Evolutionary conservation across 139 green algal genomes (phyloP), one percentile per base, ranked within the genome.

Genomic region (Diplosphaera chodatii): DNA sequence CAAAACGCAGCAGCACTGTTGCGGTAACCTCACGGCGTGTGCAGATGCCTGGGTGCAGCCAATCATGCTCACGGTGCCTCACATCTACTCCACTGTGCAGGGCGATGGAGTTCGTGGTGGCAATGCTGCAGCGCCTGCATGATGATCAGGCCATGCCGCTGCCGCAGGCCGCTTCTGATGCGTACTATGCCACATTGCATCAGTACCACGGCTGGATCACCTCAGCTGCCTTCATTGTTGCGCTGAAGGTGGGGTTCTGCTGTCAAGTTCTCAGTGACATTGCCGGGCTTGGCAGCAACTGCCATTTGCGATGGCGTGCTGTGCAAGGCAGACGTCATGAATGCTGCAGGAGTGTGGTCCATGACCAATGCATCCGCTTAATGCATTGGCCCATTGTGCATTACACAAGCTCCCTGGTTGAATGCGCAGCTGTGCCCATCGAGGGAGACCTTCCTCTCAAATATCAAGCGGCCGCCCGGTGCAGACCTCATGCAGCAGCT

Each of bases 191-290:
- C 1, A 93, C 88, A 3, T 69, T 94, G n/a, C 79, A 86, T 55
- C 70, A 79, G 31, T 94, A 77, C 76, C 89, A 94, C 70, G 89
- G 89, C 64, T 93, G 89, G 79, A 80, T 93, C 3, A 87, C 82
- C 1, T 88, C 84, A 5, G 80, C 71, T 27, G 89, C 87, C 1
- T 92, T 92, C 72, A 84, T 72, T 21, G 77, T 92, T 1, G 80
- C 79, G 2, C 69, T 86, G 5, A 86, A 86, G 65, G 76, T 86
- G 22, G n/a, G n/a, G n/a, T n/a, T n/a, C n/a, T n/a, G n/a, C n/a
- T n/a, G n/a, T n/a, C n/a, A n/a, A n/a, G n/a, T n/a, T n/a, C n/a
- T n/a, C n/a, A n/a, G n/a, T n/a, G n/a, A n/a, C n/a, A n/a, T n/a
- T n/a, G n/a, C n/a, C n/a, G n/a, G n/a, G n/a, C n/a, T n/a, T n/a